Conservation (phyloP, 257 asterid genomes). For the Nemophila menziesii region DNA sequence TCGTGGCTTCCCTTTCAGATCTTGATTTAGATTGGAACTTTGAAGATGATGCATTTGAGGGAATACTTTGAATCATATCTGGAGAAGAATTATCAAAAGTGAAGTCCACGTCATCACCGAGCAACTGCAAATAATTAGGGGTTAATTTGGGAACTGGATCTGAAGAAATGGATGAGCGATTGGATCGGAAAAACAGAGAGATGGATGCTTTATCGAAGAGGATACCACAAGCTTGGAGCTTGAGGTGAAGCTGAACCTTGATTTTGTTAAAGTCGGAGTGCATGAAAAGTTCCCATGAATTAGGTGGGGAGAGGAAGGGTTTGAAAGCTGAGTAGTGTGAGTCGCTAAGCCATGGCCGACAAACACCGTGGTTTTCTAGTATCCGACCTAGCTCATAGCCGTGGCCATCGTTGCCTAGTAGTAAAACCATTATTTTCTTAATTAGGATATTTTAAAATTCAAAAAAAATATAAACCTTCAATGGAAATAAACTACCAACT, state of each 20-base stretch:
- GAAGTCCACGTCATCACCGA: conserved; percentile 86
- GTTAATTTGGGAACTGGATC: conserved; percentile 42
- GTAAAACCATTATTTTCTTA: conserved; percentile 68
- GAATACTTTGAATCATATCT: conserved; percentile 27
- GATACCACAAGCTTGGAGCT: conserved; percentile 88
- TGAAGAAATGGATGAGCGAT: conserved; percentile 14
- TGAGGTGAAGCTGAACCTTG: conserved; percentile 62
- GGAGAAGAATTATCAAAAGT: conserved; percentile 60
- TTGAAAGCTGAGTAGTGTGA: conserved; percentile 51
- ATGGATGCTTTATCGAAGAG: conserved; percentile 74
- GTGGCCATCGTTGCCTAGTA: conserved; percentile 72
- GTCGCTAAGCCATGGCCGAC: conserved; percentile 92
- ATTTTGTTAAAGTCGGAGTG: conserved; percentile 46
- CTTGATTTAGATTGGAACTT: conserved; percentile 51
- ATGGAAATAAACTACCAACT: too few relatives aligned
- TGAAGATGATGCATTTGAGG: conserved; percentile 25
- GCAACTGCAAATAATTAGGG: conserved; percentile 85
- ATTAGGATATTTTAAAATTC: too few relatives aligned
- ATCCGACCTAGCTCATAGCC: conserved; percentile 92
- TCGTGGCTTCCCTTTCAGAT: conserved; percentile 46
- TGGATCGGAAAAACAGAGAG: conserved; percentile 34
- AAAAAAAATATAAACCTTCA: too few relatives aligned
- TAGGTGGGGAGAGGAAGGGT: conserved; percentile 57
- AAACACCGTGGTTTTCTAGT: conserved; percentile 73
- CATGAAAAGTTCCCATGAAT: conserved; percentile 84